Base-by-base conservation (phyloP, 441 rosid species). In the Euphorbia corollata region DNA sequence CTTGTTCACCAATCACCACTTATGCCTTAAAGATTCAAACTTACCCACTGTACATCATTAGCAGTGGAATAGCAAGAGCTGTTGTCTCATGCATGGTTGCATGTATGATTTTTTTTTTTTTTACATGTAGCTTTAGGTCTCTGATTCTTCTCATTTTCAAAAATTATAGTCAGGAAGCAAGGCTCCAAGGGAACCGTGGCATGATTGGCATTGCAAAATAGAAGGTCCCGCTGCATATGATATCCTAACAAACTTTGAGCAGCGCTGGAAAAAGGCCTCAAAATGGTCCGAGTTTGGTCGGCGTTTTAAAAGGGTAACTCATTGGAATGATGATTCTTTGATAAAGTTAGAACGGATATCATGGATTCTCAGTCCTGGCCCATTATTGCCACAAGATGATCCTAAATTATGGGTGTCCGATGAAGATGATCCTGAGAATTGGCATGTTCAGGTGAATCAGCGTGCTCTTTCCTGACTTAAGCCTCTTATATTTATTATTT, bases 211-310 rank as follows among this genome's bases (percentile, higher is more conserved):
- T 68, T 91, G 96, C 82, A 88, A 80, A 77, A 74, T 91, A 55
- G 96, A 91, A 80, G 97, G 96, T 12, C 96, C 97, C 23, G 93
- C 97, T 71, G 97, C 97, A 48, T 91, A 88, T 68, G 97, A 91
- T 58, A 80, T 91, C 64, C 97, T 88, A 53, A 80, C 75, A 53
- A 91, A 91, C 75, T 91, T 91, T 63, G 97, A 91, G 82, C 95
- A 91, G 82, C 88, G 97, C 20, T 91, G 97, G 97, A 85, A 63
- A 74, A 91, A 87, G 76, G 97, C 96, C 45, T 75, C 91, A 32
- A 88, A 48, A 70, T 83, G 88, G 88, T 81, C 87, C 3, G 87
- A 85, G 75, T 68, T 88, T 74, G 89, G 91, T 64, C 78, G 61
- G 22, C 77, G 80, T 54, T 81, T 91, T 59, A 87, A 84, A 74